Percentiles rank a stretch among this genome's conserved stretches.
phyloP scores from a whole-genome alignment of 1,284 basidiomycete genomes.

The Afroboletus lepidellus region DNA sequence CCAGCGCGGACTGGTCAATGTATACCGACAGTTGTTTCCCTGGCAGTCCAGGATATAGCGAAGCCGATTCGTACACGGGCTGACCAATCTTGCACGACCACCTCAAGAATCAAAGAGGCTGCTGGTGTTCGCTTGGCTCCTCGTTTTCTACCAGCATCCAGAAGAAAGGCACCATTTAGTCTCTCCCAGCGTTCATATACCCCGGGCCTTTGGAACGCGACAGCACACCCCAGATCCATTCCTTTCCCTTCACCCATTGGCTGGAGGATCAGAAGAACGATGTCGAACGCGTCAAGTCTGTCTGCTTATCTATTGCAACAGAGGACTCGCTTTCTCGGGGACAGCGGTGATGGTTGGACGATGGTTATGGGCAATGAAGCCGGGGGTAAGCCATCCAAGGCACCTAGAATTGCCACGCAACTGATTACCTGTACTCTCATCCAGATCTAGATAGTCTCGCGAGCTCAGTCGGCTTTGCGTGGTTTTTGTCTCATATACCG shows the following conservation, averaged over 20 bases:
- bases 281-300: slow-evolving; percentile 32
- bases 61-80: not conserved
- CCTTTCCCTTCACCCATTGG: not conserved
- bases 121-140: not conserved
- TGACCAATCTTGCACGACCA: not conserved
- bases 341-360: slow-evolving; percentile 63
- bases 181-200: slow-evolving; percentile 1
- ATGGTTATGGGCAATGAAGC: slow-evolving; percentile 91
- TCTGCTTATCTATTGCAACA: slow-evolving; percentile 39
- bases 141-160: not conserved
- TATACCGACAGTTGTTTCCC: not conserved
- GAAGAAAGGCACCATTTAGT: not conserved
- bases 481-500: slow-evolving; percentile 47
- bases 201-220: not conserved
- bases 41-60: not conserved
- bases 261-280: slow-evolving; percentile 9
- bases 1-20: slow-evolving; percentile 2
- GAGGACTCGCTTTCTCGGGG: slow-evolving; percentile 42
- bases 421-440: slow-evolving; percentile 3
- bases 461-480: slow-evolving; percentile 80
- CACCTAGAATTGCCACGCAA: not conserved
- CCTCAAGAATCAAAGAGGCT: not conserved
- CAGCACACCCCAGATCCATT: not conserved
- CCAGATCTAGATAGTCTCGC: slow-evolving; percentile 88
- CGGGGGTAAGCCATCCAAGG: slow-evolving; percentile 60